Conservation (phyloP, 345 rosid species). For the Trapa bicornis region DNA sequence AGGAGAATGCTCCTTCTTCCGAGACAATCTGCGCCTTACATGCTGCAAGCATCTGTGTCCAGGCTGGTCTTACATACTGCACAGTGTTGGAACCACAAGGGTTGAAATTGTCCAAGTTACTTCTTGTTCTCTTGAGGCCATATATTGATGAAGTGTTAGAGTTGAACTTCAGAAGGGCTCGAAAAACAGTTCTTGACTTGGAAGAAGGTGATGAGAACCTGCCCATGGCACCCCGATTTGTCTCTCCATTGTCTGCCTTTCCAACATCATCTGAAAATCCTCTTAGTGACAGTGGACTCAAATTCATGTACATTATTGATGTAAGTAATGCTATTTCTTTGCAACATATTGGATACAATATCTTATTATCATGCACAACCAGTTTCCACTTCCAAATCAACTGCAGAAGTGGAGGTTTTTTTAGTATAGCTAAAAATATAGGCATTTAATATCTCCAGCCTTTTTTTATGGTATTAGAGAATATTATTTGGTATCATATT, state of each 20-base stretch:
- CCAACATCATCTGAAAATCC: conserved; percentile 42
- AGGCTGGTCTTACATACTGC: conserved; percentile 74
- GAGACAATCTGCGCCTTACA: conserved; percentile 66
- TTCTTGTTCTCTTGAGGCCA: conserved; percentile 74
- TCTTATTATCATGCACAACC: background rate
- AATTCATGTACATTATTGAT: conserved; percentile 63
- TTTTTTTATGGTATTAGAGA: too few relatives aligned
- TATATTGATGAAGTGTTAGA: conserved; percentile 88
- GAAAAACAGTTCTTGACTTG: conserved; percentile 49
- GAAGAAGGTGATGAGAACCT: conserved; percentile 44
- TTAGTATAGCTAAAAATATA: too few relatives aligned
- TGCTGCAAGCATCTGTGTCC: conserved; percentile 62
- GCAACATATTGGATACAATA: background rate
- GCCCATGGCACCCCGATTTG: conserved; percentile 37
- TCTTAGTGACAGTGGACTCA: conserved; percentile 64
- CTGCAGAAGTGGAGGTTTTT: too few relatives aligned
- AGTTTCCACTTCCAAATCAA: too few relatives aligned
- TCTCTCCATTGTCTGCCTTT: conserved; percentile 47
- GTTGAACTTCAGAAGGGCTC: conserved; percentile 74
- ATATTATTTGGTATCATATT: too few relatives aligned
- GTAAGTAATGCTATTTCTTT: conserved; percentile 34
- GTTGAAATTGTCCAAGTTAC: conserved; percentile 63
- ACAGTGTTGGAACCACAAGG: conserved; percentile 73
- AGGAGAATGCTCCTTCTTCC: conserved; percentile 69
- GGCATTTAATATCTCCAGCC: too few relatives aligned